phyloP scores from a whole-genome alignment of 352 stramenopile species.

The Phytophthora ramorum region DNA sequence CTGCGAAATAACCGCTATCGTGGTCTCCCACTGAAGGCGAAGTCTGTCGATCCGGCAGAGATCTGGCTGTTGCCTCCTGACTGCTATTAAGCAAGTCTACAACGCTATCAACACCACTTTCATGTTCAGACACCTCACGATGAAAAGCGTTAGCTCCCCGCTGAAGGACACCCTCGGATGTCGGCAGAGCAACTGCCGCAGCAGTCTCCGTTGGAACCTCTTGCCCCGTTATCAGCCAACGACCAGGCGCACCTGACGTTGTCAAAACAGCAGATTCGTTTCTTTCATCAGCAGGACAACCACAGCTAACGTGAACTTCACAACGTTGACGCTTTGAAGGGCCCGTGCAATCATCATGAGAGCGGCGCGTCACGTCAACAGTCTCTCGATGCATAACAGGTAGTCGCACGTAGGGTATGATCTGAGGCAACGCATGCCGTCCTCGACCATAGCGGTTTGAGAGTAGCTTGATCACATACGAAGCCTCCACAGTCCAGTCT shows the following conservation, averaged over 20 bases:
- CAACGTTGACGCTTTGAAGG: not conserved
- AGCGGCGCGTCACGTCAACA: not conserved
- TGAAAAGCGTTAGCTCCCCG: no score
- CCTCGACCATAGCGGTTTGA: conserved; percentile 3
- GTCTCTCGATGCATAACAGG: not conserved
- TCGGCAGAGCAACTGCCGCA: not conserved
- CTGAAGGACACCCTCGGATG: no score
- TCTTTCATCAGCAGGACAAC: not conserved
- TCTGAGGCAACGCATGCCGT: not conserved
- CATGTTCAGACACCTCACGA: no score
- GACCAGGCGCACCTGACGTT: not conserved
- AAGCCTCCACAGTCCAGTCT: conserved; percentile 4
- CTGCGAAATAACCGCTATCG: no score
- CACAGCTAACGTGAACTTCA: not conserved
- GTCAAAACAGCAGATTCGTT: not conserved
- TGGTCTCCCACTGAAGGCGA: no score
- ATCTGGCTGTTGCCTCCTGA: no score
- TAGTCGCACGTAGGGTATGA: not conserved
- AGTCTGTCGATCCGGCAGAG: no score
- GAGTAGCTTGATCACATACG: conserved; percentile 4
- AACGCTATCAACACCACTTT: no score
- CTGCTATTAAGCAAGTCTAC: no score
- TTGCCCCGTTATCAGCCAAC: not conserved
- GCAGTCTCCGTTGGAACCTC: not conserved
- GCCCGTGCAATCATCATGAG: not conserved